Base-by-base conservation (phyloP, 2,329 filamentous ascomycete species). In the Neophaeococcomyces mojaviensis region DNA sequence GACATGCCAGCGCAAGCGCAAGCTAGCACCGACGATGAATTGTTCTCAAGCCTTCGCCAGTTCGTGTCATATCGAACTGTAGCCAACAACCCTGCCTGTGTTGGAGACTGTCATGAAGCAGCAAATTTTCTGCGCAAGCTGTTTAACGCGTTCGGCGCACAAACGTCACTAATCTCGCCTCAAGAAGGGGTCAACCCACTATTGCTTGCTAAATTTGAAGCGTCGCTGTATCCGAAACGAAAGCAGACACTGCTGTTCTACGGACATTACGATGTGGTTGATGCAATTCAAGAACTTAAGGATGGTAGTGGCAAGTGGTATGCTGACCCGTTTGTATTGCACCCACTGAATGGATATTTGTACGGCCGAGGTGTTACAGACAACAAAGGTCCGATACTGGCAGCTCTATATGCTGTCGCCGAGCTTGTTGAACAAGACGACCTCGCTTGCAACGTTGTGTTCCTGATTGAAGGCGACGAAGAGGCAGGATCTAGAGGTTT, bases 331-430 rank as follows among this genome's bases (percentile, higher is more conserved):
- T 98, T 97, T 62, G 76, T 82, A n/a, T 76, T 97, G 59, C 84
- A 84, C 41, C 92, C 92, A 3, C 79, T 88, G 46, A 89, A 95
- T 57, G 90, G 92, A 0, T 97, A 90, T 62, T 72, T 97, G 1
- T 97, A 98, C 54, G 92, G 92, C 2, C 85, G 92, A 57, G 92
- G 92, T n/a, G 86, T 94, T 12, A 94, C 88, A 39, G 92, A 98
- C 64, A 97, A 98, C 69, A 98, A 98, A 64, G 92, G 94, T 0
- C 92, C 92, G 0, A 88, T 96, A 49, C 79, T 98, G 59, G 90
- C 94, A 1, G 92, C 92, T 1, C 75, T 98, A 0, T 97, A 94
- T 60, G 92, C 90, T 0, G 90, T 94, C 1, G 87, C 90, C 0
- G 90, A 97, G 58, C 71, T 98, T 3, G 80, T 86, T 53, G 83